Conservation (phyloP, 257 asterid genomes). For the Anisodus tanguticus region DNA sequence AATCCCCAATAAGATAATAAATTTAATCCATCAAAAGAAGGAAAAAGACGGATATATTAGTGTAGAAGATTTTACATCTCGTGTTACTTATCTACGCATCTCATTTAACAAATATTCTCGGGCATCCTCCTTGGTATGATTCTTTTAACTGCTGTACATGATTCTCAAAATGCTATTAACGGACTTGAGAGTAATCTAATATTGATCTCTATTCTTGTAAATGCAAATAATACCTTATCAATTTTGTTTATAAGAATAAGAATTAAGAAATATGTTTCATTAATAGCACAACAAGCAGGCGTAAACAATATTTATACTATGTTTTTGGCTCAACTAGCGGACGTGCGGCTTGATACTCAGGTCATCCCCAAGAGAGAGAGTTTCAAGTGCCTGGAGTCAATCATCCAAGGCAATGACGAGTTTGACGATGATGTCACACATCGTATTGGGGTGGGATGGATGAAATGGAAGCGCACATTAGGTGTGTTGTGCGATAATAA, state of each 20-base stretch:
- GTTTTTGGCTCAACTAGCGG: not conserved
- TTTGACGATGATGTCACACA: too few relatives aligned
- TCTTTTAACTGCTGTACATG: not conserved
- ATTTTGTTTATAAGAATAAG: not conserved
- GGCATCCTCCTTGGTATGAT: not conserved
- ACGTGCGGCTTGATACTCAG: too few relatives aligned
- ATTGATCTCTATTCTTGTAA: not conserved
- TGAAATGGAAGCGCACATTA: too few relatives aligned
- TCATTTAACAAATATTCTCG: slow-evolving; percentile 8
- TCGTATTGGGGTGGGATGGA: too few relatives aligned
- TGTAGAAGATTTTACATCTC: not conserved
- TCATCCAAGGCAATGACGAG: too few relatives aligned
- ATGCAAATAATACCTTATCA: not conserved
- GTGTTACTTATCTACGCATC: not conserved
- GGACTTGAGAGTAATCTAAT: not conserved
- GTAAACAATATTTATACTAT: not conserved
- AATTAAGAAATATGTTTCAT: not conserved
- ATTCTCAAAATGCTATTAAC: not conserved
- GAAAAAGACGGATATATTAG: not conserved
- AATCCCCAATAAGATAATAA: not conserved
- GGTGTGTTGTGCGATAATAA: too few relatives aligned
- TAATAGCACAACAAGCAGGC: not conserved
- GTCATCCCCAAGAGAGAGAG: too few relatives aligned
- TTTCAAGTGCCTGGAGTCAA: too few relatives aligned
- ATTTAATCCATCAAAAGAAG: not conserved